These are phyloP conservation scores for Clarkia xantiana DNA, from an alignment of 345 rosid species.

Conservation along the genomic window DNA sequence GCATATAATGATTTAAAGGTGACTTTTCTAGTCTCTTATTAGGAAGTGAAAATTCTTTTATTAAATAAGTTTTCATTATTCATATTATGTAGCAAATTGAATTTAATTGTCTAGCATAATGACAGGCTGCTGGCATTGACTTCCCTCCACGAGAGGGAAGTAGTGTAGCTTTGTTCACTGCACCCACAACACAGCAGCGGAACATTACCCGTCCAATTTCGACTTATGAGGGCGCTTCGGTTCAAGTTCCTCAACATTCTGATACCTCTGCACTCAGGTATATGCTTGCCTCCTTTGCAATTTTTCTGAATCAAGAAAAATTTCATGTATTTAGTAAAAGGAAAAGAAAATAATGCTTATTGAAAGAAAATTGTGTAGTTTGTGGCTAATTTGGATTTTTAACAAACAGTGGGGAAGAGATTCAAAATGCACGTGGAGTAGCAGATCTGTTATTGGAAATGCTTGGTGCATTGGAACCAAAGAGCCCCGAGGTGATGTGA, in stretches of 20 bases:
- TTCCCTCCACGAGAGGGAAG: constrained; percentile 79
- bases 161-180: constrained; percentile 77
- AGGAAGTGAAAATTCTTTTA: neutral
- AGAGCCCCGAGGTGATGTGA: constrained; percentile 47
- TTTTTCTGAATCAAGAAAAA: no score
- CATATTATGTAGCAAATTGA: neutral
- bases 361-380: neutral
- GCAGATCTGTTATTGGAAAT: constrained; percentile 74
- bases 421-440: constrained; percentile 57
- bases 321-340: neutral
- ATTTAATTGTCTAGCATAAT: constrained; percentile 3
- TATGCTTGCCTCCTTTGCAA: neutral
- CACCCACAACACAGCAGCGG: constrained; percentile 78
- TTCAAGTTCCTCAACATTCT: constrained; percentile 60
- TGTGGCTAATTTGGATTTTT: neutral
- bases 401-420: constrained; percentile 46
- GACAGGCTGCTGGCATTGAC: constrained; percentile 63
- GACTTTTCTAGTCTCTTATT: constrained; percentile 8
- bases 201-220: constrained; percentile 27
- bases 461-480: constrained; percentile 80
- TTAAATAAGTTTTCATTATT: neutral
- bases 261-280: constrained; percentile 81
- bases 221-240: constrained; percentile 56
- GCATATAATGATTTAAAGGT: constrained; percentile 83
- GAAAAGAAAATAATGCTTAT: neutral